Evolutionary conservation across 23 red algal species (phyloP).

Genomic region (Cyanidium caldarium): DNA sequence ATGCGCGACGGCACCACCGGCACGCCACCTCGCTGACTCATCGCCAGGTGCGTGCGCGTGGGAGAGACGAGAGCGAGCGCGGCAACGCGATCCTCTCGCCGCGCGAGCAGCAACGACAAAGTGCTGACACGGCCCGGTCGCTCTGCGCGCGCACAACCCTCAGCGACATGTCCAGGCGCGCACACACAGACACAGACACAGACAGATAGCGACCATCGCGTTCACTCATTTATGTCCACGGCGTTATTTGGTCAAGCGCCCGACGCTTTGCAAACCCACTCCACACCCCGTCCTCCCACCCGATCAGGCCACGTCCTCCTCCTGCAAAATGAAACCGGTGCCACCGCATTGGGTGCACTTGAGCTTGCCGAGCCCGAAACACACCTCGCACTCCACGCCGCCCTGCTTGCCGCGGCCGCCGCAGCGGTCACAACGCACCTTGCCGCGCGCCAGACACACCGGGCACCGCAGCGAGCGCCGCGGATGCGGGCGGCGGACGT

Average conservation of each 20-base stretch:
- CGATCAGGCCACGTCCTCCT: not conserved
- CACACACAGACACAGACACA: too few relatives aligned
- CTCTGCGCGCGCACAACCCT: too few relatives aligned
- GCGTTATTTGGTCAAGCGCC: too few relatives aligned
- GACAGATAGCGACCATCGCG: too few relatives aligned
- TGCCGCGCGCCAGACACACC: not conserved
- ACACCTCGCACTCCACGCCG: not conserved
- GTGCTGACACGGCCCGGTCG: too few relatives aligned
- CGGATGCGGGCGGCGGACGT: not conserved
- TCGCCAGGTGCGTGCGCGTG: not conserved
- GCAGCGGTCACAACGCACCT: not conserved
- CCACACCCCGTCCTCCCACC: not conserved
- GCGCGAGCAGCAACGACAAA: too few relatives aligned
- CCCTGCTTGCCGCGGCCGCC: not conserved
- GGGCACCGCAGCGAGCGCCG: not conserved
- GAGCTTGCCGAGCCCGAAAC: not conserved
- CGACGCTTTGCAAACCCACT: too few relatives aligned
- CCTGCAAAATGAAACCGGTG: slow-evolving; percentile 3
- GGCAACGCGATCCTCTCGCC: too few relatives aligned
- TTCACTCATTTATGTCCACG: too few relatives aligned
- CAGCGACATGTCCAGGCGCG: too few relatives aligned
- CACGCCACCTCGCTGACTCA: slow-evolving; percentile 16
- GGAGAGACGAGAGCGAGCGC: too few relatives aligned
- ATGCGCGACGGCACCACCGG: slow-evolving; percentile 95
- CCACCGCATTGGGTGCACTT: not conserved